Base-by-base conservation (phyloP, 2,329 filamentous ascomycete species). In the Trichoderma atroviride region DNA sequence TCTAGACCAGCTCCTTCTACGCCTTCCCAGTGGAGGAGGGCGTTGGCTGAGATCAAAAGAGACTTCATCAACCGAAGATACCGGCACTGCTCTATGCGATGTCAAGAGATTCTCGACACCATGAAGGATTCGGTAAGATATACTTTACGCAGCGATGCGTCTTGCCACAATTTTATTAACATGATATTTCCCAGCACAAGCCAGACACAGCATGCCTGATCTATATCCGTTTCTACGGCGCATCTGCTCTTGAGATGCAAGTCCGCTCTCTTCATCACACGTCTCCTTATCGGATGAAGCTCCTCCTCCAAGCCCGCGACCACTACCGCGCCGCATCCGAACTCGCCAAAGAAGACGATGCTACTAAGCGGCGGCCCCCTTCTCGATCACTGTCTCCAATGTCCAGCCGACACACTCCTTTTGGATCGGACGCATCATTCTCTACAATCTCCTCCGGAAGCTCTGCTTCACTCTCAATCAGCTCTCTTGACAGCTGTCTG, bases 181-280 rank as follows among this genome's bases (percentile, higher is more conserved):
- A 59, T 47, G 22, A 56, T 27, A 1, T 35, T 22, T 24, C 31
- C 16, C 16, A 69, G 64, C 27, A 68, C 35, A 65, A 69, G 62
- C 78, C 85, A 24, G 84, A 88, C 74, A 84, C 86, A 2, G 79
- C 85, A 7, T 85, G 88, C 74, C 79, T 88, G 40, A 85, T 89
- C 72, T 88, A 87, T 70, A 81, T 89, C 6, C 83, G 87, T 75
- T 88, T 89, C 75, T 89, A 88, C 71, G 87, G 86, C n/a, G 87
- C 87, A 24, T 84, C 82, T n/a, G 85, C 87, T 16, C 81, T 87
- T 53, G 87, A 89, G 74, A 84, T 85, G 79, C 86, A 86, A 72
- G 86, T 86, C 1, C 81, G 83, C 33, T 80, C 82, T 43, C 78
- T 87, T 9, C 81, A 82, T 19, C 77, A 81, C 13, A 81, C 80